Base-by-base conservation (phyloP, 306 rosid species). In the Myrica gale region DNA sequence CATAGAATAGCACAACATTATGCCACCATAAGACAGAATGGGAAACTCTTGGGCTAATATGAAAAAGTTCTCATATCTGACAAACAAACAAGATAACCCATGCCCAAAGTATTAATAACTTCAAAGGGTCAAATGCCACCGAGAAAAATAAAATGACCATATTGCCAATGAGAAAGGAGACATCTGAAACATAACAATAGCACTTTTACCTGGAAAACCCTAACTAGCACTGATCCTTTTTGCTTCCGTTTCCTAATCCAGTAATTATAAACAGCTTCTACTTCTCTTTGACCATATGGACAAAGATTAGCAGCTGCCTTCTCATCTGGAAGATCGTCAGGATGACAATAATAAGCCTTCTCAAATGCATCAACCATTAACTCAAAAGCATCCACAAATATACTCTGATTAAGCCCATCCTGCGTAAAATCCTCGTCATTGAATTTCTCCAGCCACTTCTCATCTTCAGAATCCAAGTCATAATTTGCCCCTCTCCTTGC, bases 381-480 rank as follows among this genome's bases (percentile, higher is more conserved):
- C 85, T 93, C 96, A 78, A 91, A 93, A 47, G 62, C 73, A 69
- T 90, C 90, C 88, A 54, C 80, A 0, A 88, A 84, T 62, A 93
- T 61, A 77, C 55, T 69, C 71, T 83, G 91, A 61, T 62, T 82
- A 66, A 58, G 71, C 56, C 62, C 80, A 53, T 71, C 71, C 66
- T 73, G 56, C 1, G 65, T 75, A 23, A 39, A 53, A 16, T 65
- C 81, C 71, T 83, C 83, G 0, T 68, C 4, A 61, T 90, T 91
- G 44, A 88, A 82, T 77, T 80, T 82, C 53, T 66, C 78, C 37
- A 90, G 80, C 96, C 97, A 93, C 61, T 76, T 83, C 80, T 93
- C 98, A 56, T 93, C 98, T 44, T 86, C 97, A 15, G 88, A 87
- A 70, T 93, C 98, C 91, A 93, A 77, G 81, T 93, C 98, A 78